Evolutionary conservation across 106 monocot genomes (phyloP).

Genomic region (Dendrobium nobile): DNA sequence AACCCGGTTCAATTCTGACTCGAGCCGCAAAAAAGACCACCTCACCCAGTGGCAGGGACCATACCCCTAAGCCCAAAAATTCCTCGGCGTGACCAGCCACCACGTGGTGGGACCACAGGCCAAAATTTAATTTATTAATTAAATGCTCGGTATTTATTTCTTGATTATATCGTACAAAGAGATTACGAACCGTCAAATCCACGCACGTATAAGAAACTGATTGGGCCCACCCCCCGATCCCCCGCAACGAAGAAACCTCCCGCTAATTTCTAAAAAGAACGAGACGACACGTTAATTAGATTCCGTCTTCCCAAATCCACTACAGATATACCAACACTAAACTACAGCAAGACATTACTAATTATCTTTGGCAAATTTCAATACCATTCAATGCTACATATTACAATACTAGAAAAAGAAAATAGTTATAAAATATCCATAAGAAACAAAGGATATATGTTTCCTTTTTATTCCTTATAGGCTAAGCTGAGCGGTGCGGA

Average conservation of each 20-base stretch:
- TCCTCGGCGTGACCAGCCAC: too few relatives aligned
- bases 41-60: too few relatives aligned
- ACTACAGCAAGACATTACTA: not conserved
- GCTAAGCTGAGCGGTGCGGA: not conserved
- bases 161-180: too few relatives aligned
- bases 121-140: too few relatives aligned
- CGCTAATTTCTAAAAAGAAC: not conserved
- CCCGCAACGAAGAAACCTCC: not conserved
- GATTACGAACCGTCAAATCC: not conserved
- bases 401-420: not conserved
- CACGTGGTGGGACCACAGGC: too few relatives aligned
- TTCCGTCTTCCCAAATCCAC: not conserved
- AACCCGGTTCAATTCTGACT: too few relatives aligned
- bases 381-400: not conserved
- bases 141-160: too few relatives aligned
- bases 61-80: too few relatives aligned
- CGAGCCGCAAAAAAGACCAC: too few relatives aligned
- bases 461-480: not conserved
- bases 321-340: not conserved
- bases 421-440: not conserved
- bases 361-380: not conserved
- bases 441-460: not conserved
- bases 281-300: conserved; percentile 2
- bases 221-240: not conserved
- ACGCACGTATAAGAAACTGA: not conserved